Base-by-base conservation (phyloP, 2,329 filamentous ascomycete species). In the Apiospora phragmitis region DNA sequence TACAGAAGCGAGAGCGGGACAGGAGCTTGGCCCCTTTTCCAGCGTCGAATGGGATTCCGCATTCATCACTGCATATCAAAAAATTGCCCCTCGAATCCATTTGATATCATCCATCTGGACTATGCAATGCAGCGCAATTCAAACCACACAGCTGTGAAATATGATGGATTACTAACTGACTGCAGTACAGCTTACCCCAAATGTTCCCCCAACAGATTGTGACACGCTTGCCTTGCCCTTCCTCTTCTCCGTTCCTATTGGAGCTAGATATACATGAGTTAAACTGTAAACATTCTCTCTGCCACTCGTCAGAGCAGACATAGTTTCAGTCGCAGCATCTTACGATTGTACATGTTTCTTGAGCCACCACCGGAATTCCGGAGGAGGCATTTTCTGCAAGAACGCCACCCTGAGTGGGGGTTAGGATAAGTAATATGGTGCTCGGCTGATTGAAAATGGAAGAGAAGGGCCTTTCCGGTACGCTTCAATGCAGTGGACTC, bases 331-430 rank as follows among this genome's bases (percentile, higher is more conserved):
- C 16, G 29, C 51, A 32, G 51, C 55, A 62, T 62, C 55, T 62
- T 62, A 38, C 55, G 55, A 38, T 62, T 62, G 32, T 38, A 38
- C 55, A 35, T 38, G 55, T 62, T 59, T 59, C n/a, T 32, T 59
- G 51, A 59, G 51, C 51, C 51, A 35, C 51, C 51, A 59, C 51
- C 51, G 51, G 51, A 32, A 59, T 59, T 21, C 51, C 51, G 51
- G 51, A 59, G 51, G 51, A 59, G 51, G 51, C 51, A 59, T 35
- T 59, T 59, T 59, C 51, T 59, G 51, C 51, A 59, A 59, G 55
- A 62, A 62, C 55, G 55, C 55, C 55, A 62, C 55, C 16, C 55
- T 38, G 55, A 38, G 55, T 62, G 55, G 55, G 55, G 55, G 55
- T 38, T 38, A 62, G 18, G 29, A 62, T 62, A 38, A 62, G 55